phyloP scores from a whole-genome alignment of 2,329 filamentous ascomycete species.

The Westerdykella aurantiaca region DNA sequence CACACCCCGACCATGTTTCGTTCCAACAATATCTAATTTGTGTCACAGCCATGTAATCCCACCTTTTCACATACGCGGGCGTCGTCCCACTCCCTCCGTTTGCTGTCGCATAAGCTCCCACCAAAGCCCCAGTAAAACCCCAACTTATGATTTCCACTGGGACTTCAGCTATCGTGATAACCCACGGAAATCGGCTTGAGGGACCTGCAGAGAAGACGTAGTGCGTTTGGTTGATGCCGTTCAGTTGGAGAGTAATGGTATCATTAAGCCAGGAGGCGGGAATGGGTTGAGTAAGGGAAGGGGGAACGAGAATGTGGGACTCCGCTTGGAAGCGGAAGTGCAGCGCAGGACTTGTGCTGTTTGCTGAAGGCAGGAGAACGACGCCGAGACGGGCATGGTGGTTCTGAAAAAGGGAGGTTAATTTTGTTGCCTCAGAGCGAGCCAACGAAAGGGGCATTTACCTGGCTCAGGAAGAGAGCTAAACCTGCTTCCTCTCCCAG shows the following conservation, averaged over 20 bases:
- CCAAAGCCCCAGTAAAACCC: constrained; percentile 41
- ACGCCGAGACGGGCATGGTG: constrained; percentile 49
- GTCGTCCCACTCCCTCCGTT: constrained; percentile 45
- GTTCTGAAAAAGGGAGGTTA: constrained; percentile 31
- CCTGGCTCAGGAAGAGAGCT: constrained; percentile 46
- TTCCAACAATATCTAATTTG: constrained; percentile 13
- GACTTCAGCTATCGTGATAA: constrained; percentile 5
- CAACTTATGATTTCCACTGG: constrained; percentile 24
- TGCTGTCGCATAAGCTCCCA: constrained; percentile 50
- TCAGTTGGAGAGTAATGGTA: constrained; percentile 39
- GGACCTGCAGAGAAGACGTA: constrained; percentile 33
- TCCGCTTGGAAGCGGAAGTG: constrained; percentile 45
- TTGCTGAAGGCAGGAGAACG: constrained; percentile 15
- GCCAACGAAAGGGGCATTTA: constrained; percentile 2
- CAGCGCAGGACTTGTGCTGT: constrained; percentile 9
- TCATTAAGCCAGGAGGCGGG: constrained; percentile 36
- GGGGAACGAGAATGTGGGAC: constrained; percentile 39
- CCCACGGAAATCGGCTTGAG: constrained; percentile 2
- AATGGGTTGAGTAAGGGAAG: constrained; percentile 34
- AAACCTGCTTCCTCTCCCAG: constrained; percentile 49
- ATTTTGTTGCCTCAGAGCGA: background rate
- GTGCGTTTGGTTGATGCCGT: constrained; percentile 44
- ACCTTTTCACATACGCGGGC: constrained; percentile 45
- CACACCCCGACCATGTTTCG: background rate
- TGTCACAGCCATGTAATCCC: constrained; percentile 32